Percentiles rank a stretch among this genome's conserved stretches.
Evolutionary conservation across 257 asterid genomes (phyloP).

Genomic region (Datura wrightii): DNA sequence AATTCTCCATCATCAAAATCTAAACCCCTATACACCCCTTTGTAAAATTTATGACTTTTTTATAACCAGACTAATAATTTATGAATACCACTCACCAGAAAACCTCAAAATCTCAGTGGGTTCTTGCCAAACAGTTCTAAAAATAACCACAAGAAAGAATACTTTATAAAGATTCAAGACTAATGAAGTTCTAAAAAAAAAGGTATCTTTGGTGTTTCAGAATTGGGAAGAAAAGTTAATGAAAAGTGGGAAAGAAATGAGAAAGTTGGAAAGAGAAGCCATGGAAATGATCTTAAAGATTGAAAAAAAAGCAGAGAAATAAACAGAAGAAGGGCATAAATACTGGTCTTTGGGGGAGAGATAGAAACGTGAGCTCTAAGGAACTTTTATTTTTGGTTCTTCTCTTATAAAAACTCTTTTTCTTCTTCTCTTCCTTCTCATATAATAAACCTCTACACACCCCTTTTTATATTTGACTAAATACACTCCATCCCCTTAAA

Average conservation of each 20-base stretch:
- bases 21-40: slow-evolving; percentile 1
- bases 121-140: slow-evolving; percentile 14
- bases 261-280: slow-evolving; percentile 33
- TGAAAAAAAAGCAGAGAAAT: slow-evolving; percentile 39
- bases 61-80: not conserved
- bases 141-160: not conserved
- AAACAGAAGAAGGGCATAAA: slow-evolving; percentile 43
- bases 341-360: slow-evolving; percentile 39
- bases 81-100: no score
- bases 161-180: slow-evolving; percentile 18
- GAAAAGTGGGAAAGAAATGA: slow-evolving; percentile 30
- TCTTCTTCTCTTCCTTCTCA: slow-evolving; percentile 32
- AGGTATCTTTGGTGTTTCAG: not conserved
- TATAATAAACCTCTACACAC: slow-evolving; percentile 41
- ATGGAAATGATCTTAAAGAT: slow-evolving; percentile 35
- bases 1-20: slow-evolving; percentile 47
- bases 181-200: not conserved
- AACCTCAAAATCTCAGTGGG: not conserved
- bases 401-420: slow-evolving; percentile 26
- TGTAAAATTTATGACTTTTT: not conserved
- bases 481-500: slow-evolving; percentile 52
- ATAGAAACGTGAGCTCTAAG: slow-evolving; percentile 61
- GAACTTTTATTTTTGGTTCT: slow-evolving; percentile 39
- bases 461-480: slow-evolving; percentile 54
- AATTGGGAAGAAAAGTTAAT: slow-evolving; percentile 23